A percentile compares a stretch with the other conserved stretches of the same genome.
Evolutionary conservation across 352 stramenopile species (phyloP).

Genomic region (Globisporangium uncinulatum): DNA sequence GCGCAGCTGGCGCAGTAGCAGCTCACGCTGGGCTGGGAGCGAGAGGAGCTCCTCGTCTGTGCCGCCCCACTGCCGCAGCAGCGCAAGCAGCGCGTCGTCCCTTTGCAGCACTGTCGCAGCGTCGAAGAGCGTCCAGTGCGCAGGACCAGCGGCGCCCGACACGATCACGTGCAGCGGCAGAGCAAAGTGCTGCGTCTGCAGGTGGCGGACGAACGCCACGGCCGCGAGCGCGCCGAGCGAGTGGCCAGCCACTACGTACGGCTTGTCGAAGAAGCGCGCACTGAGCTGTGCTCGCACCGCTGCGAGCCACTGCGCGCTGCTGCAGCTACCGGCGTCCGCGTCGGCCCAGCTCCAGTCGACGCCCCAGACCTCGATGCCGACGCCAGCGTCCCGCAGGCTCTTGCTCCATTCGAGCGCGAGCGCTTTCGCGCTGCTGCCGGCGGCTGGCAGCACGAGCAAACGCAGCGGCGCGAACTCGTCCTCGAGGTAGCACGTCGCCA

Average conservation of each 20-base stretch:
- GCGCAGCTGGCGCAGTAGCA: conserved; percentile 31
- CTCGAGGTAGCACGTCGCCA: conserved; percentile 55
- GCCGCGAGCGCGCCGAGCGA: conserved; percentile 59
- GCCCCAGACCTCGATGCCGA: conserved; percentile 52
- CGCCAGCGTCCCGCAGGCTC: conserved; percentile 23
- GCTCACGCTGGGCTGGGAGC: conserved; percentile 29
- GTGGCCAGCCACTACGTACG: conserved; percentile 61
- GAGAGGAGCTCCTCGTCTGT: conserved; percentile 53
- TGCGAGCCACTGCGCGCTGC: conserved; percentile 21
- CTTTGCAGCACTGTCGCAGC: conserved; percentile 17
- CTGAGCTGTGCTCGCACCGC: conserved; percentile 34
- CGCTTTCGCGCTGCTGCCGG: conserved; percentile 34
- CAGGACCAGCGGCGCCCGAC: conserved; percentile 34
- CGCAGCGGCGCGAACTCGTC: conserved; percentile 55
- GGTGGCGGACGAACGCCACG: conserved; percentile 41
- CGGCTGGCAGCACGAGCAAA: conserved; percentile 56
- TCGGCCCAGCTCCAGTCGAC: conserved; percentile 50
- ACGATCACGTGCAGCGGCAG: conserved; percentile 57
- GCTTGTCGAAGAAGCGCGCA: conserved; percentile 68
- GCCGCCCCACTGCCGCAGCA: conserved; percentile 51
- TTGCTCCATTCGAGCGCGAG: conserved; percentile 43
- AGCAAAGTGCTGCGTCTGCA: conserved; percentile 39
- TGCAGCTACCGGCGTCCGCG: conserved; percentile 7
- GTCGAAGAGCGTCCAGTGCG: conserved; percentile 30
- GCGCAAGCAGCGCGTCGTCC: conserved; percentile 32